Evolutionary conservation across 2,329 filamentous ascomycete genomes (phyloP), one percentile per base, ranked within the genome.

Genomic region (Juglanconis oblonga): DNA sequence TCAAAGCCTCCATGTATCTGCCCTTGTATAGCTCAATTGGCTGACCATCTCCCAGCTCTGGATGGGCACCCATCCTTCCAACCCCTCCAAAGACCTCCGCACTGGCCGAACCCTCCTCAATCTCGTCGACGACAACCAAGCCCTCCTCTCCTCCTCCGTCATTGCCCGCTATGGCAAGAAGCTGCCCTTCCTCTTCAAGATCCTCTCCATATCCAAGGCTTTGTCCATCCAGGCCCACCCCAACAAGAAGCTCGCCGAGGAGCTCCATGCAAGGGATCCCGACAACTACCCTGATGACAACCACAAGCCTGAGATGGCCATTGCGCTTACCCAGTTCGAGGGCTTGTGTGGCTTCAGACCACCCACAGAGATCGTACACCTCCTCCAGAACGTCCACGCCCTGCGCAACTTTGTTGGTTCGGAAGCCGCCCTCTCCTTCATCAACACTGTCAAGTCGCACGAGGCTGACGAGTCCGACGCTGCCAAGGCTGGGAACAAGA

Each of bases 221-320:
- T 84, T 99, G 61, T 97, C 92, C 64, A 98, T 99, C 69, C 95
- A 99, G 75, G 95, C 95, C 31, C 95, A 99, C 68, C 92, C 92
- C 55, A 96, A 97, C 79, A 97, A 97, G 84, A 91, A 90, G 76
- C 87, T 96, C 13, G 95, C 95, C 55, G 94, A 96, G 77, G 79
- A 92, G 72, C 81, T 99, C 35, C 95, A 98, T 74, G 85, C 87
- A 44, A 87, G 83, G 64, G 94, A 99, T 71, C 84, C 92, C 52
- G 91, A 91, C 77, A 96, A 99, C 80, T 99, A 99, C 72, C 95
- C 94, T 60, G 92, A 99, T 80, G 94, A 98, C 79, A 99, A 99
- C 79, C 95, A 99, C 82, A 99, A 99, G 79, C 95, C 95, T 38
- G 95, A 99, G 77, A 99, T 99, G 95, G 93, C 95, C 64, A 97